phyloP scores from a whole-genome alignment of 2,329 filamentous ascomycete genomes.

The Aureobasidium sp. region DNA sequence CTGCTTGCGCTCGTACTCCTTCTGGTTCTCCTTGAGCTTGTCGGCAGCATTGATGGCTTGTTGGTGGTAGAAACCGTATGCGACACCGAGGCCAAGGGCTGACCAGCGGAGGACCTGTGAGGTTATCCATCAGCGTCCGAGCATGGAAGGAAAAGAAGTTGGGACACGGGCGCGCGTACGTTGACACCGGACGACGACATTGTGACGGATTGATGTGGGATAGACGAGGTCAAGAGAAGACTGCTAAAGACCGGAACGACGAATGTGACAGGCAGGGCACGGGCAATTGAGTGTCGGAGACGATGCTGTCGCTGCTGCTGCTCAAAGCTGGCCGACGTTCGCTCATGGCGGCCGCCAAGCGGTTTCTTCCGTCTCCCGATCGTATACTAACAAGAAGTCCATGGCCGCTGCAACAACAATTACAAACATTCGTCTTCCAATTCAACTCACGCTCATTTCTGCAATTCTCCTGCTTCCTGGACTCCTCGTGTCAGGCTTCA shows the following conservation, averaged over 20 bases:
- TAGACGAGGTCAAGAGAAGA: not conserved
- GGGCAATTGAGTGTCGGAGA: not conserved
- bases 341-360: not conserved
- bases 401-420: not conserved
- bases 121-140: not conserved
- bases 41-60: constrained; percentile 66
- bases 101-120: constrained; percentile 91
- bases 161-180: constrained; percentile 18
- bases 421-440: not conserved
- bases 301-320: not conserved
- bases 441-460: not conserved
- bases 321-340: not conserved
- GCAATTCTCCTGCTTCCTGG: not conserved
- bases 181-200: constrained; percentile 25
- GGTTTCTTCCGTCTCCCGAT: not conserved
- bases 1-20: constrained; percentile 86
- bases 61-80: constrained; percentile 96
- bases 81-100: constrained; percentile 80
- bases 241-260: not conserved
- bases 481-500: not conserved
- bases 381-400: not conserved
- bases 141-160: not conserved
- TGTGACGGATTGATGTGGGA: constrained; percentile 15
- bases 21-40: constrained; percentile 62
- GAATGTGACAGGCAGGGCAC: not conserved